Conservation (phyloP, 2,329 filamentous ascomycete genomes). For the Ramularia collo-cygni region DNA sequence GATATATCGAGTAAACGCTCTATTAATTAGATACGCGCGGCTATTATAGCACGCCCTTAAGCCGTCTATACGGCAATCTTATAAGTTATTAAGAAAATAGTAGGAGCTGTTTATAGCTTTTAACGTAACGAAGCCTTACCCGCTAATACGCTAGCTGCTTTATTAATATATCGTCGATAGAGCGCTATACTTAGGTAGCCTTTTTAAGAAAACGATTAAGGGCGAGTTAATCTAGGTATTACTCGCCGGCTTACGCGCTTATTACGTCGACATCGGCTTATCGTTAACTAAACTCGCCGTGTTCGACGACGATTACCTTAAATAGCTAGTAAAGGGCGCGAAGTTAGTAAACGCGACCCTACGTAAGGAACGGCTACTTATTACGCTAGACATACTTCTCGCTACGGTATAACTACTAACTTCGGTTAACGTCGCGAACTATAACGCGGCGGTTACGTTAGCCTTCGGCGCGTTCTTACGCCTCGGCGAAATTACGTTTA, state of each 20-base stretch:
- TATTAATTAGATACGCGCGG: neutral
- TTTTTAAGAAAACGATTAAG: neutral
- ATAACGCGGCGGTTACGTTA: neutral
- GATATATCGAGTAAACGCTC: neutral
- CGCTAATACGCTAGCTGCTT: neutral
- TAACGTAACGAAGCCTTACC: neutral
- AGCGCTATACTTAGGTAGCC: neutral
- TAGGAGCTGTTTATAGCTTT: neutral
- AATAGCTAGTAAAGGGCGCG: neutral
- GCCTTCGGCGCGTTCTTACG: constrained; percentile 50
- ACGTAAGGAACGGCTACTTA: neutral
- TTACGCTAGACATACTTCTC: neutral
- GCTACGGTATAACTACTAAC: neutral
- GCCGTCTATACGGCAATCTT: neutral
- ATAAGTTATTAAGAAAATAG: neutral
- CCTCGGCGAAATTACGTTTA: constrained; percentile 46
- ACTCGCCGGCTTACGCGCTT: neutral
- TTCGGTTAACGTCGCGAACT: neutral
- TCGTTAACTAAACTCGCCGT: neutral
- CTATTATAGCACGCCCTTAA: neutral
- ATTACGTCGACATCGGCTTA: neutral
- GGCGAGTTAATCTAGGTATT: neutral
- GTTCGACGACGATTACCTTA: neutral
- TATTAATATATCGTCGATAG: neutral
- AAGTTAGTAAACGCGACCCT: neutral